phyloP scores from a whole-genome alignment of 805 yeast genomes.

The Saturnispora saitoi region DNA sequence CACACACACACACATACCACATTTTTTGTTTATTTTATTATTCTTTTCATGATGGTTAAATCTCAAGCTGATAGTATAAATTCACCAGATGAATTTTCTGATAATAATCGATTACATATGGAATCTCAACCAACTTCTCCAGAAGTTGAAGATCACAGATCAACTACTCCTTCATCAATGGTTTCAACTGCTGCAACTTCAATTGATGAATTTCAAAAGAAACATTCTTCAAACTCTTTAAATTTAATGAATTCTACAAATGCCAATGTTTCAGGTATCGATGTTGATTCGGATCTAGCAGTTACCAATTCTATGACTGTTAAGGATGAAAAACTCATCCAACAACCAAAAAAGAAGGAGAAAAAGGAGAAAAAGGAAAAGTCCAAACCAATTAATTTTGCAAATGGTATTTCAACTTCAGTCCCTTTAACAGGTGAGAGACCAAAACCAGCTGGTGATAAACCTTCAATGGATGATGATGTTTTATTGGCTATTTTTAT shows the following conservation, averaged over 20 bases:
- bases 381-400: constrained; percentile 38
- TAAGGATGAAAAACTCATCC: constrained; percentile 6
- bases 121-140: constrained; percentile 26
- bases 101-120: constrained; percentile 12
- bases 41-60: constrained; percentile 1
- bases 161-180: constrained; percentile 36
- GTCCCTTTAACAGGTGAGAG: constrained; percentile 74
- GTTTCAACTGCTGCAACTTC: constrained; percentile 9
- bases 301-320: background rate
- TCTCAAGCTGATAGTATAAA: constrained; percentile 13
- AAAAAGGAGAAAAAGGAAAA: constrained; percentile 22
- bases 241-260: constrained; percentile 9
- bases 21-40: background rate
- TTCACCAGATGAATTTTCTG: constrained; percentile 16
- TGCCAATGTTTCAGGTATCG: constrained; percentile 3
- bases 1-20: too few species aligned
- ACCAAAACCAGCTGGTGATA: constrained; percentile 61
- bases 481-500: constrained; percentile 69
- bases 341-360: constrained; percentile 16
- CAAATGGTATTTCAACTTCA: constrained; percentile 68
- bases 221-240: background rate
- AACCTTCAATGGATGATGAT: constrained; percentile 57
- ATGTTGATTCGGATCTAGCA: constrained; percentile 1
- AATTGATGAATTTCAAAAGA: constrained; percentile 1
- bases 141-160: constrained; percentile 24